phyloP scores from a whole-genome alignment of 495 filamentous ascomycete species.

The Hypoxylon trugodes region DNA sequence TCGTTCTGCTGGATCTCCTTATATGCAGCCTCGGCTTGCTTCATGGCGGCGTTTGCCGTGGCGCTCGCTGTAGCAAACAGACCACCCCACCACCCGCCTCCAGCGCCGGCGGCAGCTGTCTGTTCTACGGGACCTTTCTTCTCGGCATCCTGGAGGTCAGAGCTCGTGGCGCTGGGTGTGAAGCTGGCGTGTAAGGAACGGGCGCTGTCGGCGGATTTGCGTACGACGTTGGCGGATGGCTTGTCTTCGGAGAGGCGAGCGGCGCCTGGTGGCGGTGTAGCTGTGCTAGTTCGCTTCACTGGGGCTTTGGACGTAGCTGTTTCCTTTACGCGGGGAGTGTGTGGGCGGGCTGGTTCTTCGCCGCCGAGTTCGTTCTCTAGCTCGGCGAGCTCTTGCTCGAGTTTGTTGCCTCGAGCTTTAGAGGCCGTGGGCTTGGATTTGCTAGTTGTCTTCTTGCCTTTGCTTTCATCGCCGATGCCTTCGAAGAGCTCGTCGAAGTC shows the following conservation, averaged over 20 bases:
- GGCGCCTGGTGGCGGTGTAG: slow-evolving; percentile 63
- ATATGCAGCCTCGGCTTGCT: slow-evolving; percentile 90
- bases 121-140: slow-evolving; percentile 53
- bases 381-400: slow-evolving; percentile 79
- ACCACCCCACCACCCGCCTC: slow-evolving; percentile 92
- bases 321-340: slow-evolving; percentile 80
- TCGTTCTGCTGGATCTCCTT: slow-evolving; percentile 97
- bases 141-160: slow-evolving; percentile 62
- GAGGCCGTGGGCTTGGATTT: slow-evolving; percentile 57
- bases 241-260: slow-evolving; percentile 66
- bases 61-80: slow-evolving; percentile 70
- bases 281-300: slow-evolving; percentile 63
- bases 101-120: slow-evolving; percentile 52
- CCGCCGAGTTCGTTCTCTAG: slow-evolving; percentile 77
- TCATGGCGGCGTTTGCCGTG: slow-evolving; percentile 82
- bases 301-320: slow-evolving; percentile 63
- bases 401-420: slow-evolving; percentile 57
- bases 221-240: slow-evolving; percentile 50
- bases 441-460: slow-evolving; percentile 51
- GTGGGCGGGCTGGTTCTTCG: slow-evolving; percentile 73
- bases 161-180: slow-evolving; percentile 59
- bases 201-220: slow-evolving; percentile 79
- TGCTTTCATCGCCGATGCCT: slow-evolving; percentile 65
- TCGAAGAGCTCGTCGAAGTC: slow-evolving; percentile 87
- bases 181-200: slow-evolving; percentile 70